Base-by-base conservation (phyloP, 177 flowering plant species). In the Tripterygium wilfordii region DNA sequence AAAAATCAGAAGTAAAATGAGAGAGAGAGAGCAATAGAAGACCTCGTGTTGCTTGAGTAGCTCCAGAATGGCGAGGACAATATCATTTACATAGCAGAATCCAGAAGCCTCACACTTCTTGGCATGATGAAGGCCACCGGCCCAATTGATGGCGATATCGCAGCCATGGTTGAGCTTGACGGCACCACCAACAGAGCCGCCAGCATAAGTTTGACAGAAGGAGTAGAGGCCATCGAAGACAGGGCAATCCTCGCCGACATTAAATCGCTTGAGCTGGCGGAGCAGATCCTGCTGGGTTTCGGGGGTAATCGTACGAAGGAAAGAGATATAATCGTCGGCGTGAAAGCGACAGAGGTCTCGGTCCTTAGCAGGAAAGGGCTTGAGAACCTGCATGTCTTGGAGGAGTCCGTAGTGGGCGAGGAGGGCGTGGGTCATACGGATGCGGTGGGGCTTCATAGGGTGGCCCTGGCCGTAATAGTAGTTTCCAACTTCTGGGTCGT, bases 71-170 rank as follows among this genome's bases (percentile, higher is more conserved):
- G 65, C 74, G 13, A 72, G 58, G 15, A 72, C 77, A 33, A 68
- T 72, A 42, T 68, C 77, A 54, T 72, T 72, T 27, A 72, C 77
- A 62, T 72, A 72, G 53, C 77, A 72, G 37, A 71, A 71, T 18
- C 76, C 76, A 31, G 72, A 67, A 42, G 76, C 76, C 53, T 71
- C 76, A 29, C 77, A 68, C 54, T 72, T 72, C 56, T 72, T 72
- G 15, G 77, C 77, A 55, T 72, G 77, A 50, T 72, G 77, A 19
- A 72, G 57, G 3, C 77, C 77, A 46, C 77, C 77, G 37, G 77
- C 74, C 74, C 74, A 72, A 33, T 72, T 72, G 10, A 72, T 50
- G 19, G 77, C 74, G 62, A 72, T 65, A 24, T 72, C 77, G 36
- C 73, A 64, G 10, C 57, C 60, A 35, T 68, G 74, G 13, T 72